Evolutionary conservation across 164 flowering plant genomes (phyloP).

Genomic region (Stephania japonica): DNA sequence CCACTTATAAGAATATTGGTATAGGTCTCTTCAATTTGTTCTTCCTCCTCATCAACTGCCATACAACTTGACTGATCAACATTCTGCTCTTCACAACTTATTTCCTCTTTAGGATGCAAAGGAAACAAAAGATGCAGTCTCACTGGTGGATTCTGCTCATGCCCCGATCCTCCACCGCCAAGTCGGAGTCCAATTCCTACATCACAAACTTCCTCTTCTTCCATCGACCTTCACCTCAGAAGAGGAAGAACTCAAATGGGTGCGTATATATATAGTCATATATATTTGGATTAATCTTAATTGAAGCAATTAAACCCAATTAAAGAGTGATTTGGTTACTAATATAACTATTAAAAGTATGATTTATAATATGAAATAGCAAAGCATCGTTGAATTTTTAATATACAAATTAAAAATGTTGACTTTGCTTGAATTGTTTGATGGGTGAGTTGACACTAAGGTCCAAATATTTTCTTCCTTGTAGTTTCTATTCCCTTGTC

Average conservation of each 20-base stretch:
- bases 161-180: slow-evolving; percentile 9
- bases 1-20: not conserved
- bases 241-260: not conserved
- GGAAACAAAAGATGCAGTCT: slow-evolving; percentile 21
- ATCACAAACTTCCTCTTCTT: slow-evolving; percentile 16
- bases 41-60: slow-evolving; percentile 10
- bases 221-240: slow-evolving; percentile 9
- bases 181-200: slow-evolving; percentile 12
- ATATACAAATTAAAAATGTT: not conserved
- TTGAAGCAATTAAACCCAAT: not conserved
- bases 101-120: slow-evolving; percentile 1
- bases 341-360: not conserved
- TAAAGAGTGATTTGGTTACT: not conserved
- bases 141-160: slow-evolving; percentile 2
- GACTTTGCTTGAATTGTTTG: not conserved
- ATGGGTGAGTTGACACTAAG: not conserved
- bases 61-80: slow-evolving; percentile 7
- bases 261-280: not conserved
- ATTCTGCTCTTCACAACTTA: slow-evolving; percentile 7
- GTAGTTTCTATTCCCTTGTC: not conserved
- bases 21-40: not conserved
- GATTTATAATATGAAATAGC: slow-evolving; percentile 1
- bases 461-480: not conserved
- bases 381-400: slow-evolving; percentile 6
- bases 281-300: not conserved